phyloP scores from a whole-genome alignment of 2,329 filamentous ascomycete genomes.

The Trichoderma pleuroti region DNA sequence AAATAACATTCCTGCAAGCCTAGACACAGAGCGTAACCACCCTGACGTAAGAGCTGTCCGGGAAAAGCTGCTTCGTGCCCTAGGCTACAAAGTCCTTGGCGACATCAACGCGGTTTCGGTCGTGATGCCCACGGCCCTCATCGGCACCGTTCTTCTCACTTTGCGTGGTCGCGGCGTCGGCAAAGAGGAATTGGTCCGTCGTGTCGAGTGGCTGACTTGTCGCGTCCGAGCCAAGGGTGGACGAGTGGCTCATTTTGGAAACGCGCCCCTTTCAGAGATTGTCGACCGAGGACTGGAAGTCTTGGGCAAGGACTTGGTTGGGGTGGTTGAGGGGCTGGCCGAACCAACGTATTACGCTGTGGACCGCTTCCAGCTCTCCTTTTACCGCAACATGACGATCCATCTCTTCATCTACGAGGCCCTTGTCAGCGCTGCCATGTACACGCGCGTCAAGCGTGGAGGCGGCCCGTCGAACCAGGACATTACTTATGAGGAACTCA shows the following conservation, averaged over 20 bases:
- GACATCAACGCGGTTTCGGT: constrained; percentile 97
- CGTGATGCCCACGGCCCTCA: constrained; percentile 95
- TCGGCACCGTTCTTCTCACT: constrained; percentile 89
- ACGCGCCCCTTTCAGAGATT: constrained; percentile 72
- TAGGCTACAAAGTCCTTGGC: constrained; percentile 87
- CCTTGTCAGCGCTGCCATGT: constrained; percentile 84
- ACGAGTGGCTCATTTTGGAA: constrained; percentile 88
- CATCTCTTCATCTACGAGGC: constrained; percentile 95
- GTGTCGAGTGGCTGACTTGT: constrained; percentile 85
- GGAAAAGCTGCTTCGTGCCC: constrained; percentile 72
- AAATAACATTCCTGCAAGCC: constrained; percentile 40
- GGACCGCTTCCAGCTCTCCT: constrained; percentile 93
- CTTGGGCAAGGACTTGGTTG: constrained; percentile 83
- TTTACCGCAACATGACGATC: constrained; percentile 99
- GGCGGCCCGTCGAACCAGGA: constrained; percentile 79
- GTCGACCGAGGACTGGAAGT: constrained; percentile 89
- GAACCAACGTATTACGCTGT: constrained; percentile 95
- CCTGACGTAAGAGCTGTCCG: constrained; percentile 53
- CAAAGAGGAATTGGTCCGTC: constrained; percentile 75
- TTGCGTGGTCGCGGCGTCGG: constrained; percentile 89
- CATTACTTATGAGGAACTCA: constrained; percentile 70
- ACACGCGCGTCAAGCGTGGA: constrained; percentile 84
- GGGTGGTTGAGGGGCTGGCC: constrained; percentile 70
- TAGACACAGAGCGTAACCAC: constrained; percentile 46
- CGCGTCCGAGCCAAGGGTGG: constrained; percentile 83